A percentile compares a stretch with the other conserved stretches of the same genome.
These are phyloP conservation scores for Kandelia obovata DNA, from an alignment of 345 rosid genomes.

Conservation along the genomic window DNA sequence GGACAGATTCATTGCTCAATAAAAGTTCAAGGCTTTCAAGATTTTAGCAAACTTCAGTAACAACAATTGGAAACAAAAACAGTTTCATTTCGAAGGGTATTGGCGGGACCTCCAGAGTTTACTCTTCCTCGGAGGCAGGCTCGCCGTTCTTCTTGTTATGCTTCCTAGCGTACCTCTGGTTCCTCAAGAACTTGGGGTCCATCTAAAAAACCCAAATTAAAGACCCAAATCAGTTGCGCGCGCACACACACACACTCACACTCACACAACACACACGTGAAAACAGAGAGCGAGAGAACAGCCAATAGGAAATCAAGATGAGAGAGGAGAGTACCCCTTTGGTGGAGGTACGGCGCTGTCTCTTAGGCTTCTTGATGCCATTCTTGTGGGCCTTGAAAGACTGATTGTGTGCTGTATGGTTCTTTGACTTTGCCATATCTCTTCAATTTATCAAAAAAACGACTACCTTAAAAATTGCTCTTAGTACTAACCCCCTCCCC, in stretches of 20 bases:
- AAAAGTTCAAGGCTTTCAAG: background rate
- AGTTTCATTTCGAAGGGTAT: background rate
- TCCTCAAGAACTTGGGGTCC: slow-evolving; percentile 98
- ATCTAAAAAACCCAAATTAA: slow-evolving; percentile 39
- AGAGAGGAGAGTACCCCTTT: slow-evolving; percentile 60
- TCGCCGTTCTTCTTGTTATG: slow-evolving; percentile 51
- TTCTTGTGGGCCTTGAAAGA: slow-evolving; percentile 95
- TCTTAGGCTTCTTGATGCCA: slow-evolving; percentile 96
- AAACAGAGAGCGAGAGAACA: background rate
- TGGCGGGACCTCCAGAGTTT: background rate
- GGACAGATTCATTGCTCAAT: background rate
- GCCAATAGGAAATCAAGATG: background rate
- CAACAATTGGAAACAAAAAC: background rate
- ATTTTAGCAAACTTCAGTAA: background rate
- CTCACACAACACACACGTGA: too few relatives aligned
- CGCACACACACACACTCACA: background rate
- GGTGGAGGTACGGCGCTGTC: slow-evolving; percentile 87
- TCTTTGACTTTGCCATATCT: slow-evolving; percentile 98
- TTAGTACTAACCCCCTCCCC: background rate
- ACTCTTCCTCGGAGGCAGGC: slow-evolving; percentile 24
- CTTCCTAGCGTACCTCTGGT: slow-evolving; percentile 99
- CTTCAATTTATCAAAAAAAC: slow-evolving; percentile 24
- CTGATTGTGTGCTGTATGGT: slow-evolving; percentile 99
- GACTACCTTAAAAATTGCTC: background rate
- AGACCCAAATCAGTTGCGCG: background rate